phyloP scores from a whole-genome alignment of 1,284 basidiomycete species.

The Trichosporon coremiiforme region DNA sequence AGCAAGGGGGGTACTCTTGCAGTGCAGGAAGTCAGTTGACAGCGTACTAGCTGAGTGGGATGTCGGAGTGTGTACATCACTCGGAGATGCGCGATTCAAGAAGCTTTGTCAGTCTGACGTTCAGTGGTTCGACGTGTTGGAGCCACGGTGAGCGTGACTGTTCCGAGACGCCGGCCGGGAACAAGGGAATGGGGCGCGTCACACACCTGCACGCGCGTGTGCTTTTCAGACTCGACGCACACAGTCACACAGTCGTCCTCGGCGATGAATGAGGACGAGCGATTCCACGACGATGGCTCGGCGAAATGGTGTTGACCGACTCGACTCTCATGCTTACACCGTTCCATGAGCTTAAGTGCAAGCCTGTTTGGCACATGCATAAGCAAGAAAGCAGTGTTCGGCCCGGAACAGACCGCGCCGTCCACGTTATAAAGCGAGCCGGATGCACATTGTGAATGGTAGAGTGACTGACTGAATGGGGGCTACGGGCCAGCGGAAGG shows the following conservation, averaged over 20 bases:
- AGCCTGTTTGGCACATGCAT: neutral
- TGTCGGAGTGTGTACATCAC: too few species aligned
- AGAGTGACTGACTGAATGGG: neutral
- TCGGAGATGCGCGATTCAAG: too few species aligned
- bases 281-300: too few species aligned
- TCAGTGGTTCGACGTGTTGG: neutral
- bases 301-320: too few species aligned
- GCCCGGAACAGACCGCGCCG: neutral
- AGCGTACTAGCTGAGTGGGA: too few species aligned
- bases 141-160: conserved; percentile 1
- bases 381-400: neutral
- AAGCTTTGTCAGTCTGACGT: neutral
- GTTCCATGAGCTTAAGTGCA: neutral
- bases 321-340: neutral
- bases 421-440: neutral
- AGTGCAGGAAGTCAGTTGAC: too few species aligned
- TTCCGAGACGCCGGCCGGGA: neutral
- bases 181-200: neutral
- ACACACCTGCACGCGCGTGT: neutral
- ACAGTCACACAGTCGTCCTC: too few species aligned
- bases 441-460: neutral
- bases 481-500: neutral
- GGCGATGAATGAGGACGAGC: too few species aligned
- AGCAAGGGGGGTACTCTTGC: too few species aligned
- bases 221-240: neutral